Conservation (phyloP, 257 asterid genomes). For the Solanum dulcamara region DNA sequence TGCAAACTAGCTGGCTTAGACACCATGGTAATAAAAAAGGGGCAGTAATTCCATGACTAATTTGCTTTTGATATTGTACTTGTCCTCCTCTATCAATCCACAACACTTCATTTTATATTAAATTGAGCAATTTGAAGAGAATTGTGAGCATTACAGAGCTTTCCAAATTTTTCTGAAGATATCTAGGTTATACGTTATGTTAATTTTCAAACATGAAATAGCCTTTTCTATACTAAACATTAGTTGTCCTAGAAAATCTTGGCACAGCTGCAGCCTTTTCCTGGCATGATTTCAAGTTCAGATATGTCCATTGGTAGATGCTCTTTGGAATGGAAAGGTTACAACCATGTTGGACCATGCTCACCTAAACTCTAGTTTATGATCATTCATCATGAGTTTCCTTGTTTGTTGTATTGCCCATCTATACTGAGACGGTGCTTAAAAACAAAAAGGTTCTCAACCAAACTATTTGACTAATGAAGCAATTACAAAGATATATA, state of each 20-base stretch:
- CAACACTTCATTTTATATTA: not conserved
- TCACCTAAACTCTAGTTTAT: not conserved
- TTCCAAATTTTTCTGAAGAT: not conserved
- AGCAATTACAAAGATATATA: not conserved
- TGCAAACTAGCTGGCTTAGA: not conserved
- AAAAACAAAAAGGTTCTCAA: not conserved
- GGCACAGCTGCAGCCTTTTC: not conserved
- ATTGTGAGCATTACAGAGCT: not conserved
- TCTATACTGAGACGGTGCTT: not conserved
- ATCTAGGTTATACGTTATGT: not conserved
- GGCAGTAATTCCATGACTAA: not conserved
- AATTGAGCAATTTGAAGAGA: not conserved
- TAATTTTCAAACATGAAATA: not conserved
- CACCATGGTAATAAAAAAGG: not conserved
- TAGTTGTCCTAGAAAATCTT: not conserved
- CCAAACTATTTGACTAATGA: slow-evolving; percentile 1
- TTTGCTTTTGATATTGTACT: not conserved
- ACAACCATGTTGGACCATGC: not conserved
- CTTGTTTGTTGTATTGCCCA: not conserved
- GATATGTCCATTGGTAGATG: not conserved
- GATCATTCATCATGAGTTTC: not conserved
- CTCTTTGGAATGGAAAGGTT: not conserved
- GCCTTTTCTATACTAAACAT: not conserved
- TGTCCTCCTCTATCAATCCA: not conserved
- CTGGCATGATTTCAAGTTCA: not conserved